phyloP scores from a whole-genome alignment of 208 protist species.

The Leishmania braziliensis region DNA sequence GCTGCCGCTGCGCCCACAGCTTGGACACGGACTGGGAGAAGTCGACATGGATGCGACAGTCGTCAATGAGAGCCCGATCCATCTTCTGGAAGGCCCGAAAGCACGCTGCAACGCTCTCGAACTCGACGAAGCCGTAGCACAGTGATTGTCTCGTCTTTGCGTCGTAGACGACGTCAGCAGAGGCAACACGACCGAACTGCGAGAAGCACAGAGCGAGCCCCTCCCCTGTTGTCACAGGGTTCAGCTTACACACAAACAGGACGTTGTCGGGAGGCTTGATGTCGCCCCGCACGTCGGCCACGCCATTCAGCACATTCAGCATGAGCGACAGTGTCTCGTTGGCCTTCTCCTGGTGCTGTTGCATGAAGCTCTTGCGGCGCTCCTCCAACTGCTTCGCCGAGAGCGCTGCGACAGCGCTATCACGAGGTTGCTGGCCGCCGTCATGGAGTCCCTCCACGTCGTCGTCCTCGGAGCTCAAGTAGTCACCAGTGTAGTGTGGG shows the following conservation, averaged over 20 bases:
- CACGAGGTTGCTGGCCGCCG: background rate
- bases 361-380: slow-evolving; percentile 21
- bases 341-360: slow-evolving; percentile 62
- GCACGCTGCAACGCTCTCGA: slow-evolving; percentile 90
- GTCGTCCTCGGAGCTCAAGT: slow-evolving; percentile 79
- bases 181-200: slow-evolving; percentile 94
- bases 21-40: slow-evolving; percentile 97
- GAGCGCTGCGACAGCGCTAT: background rate
- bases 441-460: slow-evolving; percentile 14
- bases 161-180: slow-evolving; percentile 83
- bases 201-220: slow-evolving; percentile 97
- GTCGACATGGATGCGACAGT: slow-evolving; percentile 98
- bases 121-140: slow-evolving; percentile 99
- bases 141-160: slow-evolving; percentile 79
- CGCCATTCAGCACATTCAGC: slow-evolving; percentile 96
- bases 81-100: slow-evolving; percentile 96
- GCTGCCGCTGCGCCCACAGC: slow-evolving; percentile 72
- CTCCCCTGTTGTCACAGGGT: slow-evolving; percentile 94
- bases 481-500: slow-evolving; percentile 63
- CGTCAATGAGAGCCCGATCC: slow-evolving; percentile 98
- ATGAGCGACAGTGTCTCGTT: slow-evolving; percentile 85
- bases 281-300: slow-evolving; percentile 91
- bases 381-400: slow-evolving; percentile 30
- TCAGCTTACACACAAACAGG: slow-evolving; percentile 99
- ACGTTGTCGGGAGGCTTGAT: slow-evolving; percentile 97